Evolutionary conservation across 2,329 filamentous ascomycete genomes (phyloP).

Genomic region (Alternaria gansuensis): DNA sequence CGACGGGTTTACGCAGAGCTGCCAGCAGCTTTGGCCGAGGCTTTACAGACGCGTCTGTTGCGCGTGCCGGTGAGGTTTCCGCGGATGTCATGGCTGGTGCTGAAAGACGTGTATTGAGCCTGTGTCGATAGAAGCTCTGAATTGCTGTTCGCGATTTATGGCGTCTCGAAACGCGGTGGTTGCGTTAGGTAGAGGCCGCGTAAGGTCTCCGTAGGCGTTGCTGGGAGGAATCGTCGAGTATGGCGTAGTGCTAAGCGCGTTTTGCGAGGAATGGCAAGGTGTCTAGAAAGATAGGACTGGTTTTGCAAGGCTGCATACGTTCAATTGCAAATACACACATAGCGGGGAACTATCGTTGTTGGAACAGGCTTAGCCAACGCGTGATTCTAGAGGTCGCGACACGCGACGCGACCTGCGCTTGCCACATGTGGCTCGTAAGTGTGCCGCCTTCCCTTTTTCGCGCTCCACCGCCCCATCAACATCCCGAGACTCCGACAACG

Average conservation of each 20-base stretch:
- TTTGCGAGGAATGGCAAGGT: conserved; percentile 5
- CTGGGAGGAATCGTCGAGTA: background rate
- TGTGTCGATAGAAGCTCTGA: background rate
- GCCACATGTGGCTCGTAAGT: conserved; percentile 24
- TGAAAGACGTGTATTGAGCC: background rate
- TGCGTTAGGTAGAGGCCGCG: background rate
- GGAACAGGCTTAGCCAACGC: conserved; percentile 18
- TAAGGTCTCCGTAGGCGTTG: background rate
- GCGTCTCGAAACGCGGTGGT: background rate
- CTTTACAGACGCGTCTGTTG: conserved; percentile 29
- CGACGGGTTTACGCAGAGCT: conserved; percentile 32
- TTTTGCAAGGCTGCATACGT: conserved; percentile 7
- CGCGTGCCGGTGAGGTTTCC: conserved; percentile 12
- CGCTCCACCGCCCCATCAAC: background rate
- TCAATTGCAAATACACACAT: conserved; percentile 23
- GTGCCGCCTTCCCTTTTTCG: conserved; percentile 15
- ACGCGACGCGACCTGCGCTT: conserved; percentile 24
- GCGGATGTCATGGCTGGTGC: background rate
- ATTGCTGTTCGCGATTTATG: background rate
- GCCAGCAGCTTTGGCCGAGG: conserved; percentile 34
- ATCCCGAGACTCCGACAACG: background rate
- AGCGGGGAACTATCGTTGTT: conserved; percentile 22
- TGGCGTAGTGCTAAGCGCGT: background rate
- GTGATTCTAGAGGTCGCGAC: conserved; percentile 19
- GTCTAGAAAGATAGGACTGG: background rate